These are phyloP conservation scores for Eucalyptus sp. DNA, from an alignment of 345 rosid genomes.

Conservation along the genomic window DNA sequence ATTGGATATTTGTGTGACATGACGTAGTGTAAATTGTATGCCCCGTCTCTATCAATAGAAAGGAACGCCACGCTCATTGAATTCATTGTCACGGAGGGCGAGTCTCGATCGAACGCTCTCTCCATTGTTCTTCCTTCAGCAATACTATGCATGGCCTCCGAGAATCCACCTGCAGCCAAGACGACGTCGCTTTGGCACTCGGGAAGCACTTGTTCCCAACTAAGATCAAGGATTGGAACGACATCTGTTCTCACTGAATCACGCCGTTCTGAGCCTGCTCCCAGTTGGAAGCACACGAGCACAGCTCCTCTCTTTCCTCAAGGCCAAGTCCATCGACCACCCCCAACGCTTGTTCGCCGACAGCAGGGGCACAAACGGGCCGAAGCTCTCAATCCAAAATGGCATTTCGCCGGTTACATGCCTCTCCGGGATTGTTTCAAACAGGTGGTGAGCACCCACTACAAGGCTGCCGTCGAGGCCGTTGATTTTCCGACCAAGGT, in stretches of 20 bases:
- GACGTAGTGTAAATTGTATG: neutral
- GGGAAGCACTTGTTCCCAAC: neutral
- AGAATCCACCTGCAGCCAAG: neutral
- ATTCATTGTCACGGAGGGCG: neutral
- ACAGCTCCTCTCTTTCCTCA: constrained; percentile 2
- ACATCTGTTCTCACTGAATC: neutral
- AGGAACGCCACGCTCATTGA: neutral
- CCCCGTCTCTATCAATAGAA: neutral
- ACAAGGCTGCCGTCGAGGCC: neutral
- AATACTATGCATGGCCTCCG: neutral
- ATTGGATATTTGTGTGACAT: too few species aligned
- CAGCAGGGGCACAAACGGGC: neutral
- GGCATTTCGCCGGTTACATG: neutral
- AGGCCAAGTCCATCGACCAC: neutral
- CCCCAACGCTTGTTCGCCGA: neutral
- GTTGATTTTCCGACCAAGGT: constrained; percentile 8
- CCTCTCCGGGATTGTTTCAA: neutral
- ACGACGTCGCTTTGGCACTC: neutral
- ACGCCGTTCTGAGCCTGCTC: neutral
- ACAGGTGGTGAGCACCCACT: neutral
- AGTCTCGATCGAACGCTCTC: neutral
- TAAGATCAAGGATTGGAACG: neutral
- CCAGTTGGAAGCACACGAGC: neutral
- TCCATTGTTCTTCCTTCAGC: neutral
- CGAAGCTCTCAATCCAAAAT: neutral